Percentiles rank a stretch among this genome's conserved stretches.
These are phyloP conservation scores for Nothomitra cinnamomea DNA, from an alignment of 2,329 filamentous ascomycete species.

Conservation along the genomic window DNA sequence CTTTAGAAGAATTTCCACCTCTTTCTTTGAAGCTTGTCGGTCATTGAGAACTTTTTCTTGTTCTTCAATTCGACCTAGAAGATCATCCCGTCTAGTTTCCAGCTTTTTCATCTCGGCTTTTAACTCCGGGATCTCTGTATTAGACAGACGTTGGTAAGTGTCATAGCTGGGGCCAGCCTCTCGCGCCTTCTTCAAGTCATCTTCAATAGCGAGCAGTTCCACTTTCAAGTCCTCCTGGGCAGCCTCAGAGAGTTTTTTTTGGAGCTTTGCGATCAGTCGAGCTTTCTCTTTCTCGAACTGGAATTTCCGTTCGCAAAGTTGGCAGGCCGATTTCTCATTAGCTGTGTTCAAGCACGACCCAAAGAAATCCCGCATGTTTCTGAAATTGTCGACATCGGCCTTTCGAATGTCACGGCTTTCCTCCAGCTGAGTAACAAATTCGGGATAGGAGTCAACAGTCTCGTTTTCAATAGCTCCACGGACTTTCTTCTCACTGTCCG, in stretches of 20 bases:
- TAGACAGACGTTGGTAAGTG: conserved; percentile 49
- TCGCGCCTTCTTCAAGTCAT: conserved; percentile 41
- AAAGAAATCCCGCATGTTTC: conserved; percentile 56
- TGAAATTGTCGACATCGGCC: conserved; percentile 51
- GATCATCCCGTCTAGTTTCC: conserved; percentile 19
- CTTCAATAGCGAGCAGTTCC: conserved; percentile 43
- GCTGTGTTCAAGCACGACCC: conserved; percentile 47
- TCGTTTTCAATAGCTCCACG: conserved; percentile 38
- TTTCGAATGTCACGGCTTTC: conserved; percentile 32
- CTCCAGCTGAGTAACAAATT: conserved; percentile 34
- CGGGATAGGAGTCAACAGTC: conserved; percentile 29
- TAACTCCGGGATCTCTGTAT: conserved; percentile 51
- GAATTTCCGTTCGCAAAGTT: conserved; percentile 59
- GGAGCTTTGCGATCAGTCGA: conserved; percentile 49
- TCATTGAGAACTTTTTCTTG: conserved; percentile 52
- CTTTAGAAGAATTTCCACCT: conserved; percentile 59
- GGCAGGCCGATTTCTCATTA: conserved; percentile 53
- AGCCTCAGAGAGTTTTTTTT: conserved; percentile 33
- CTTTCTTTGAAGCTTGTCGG: conserved; percentile 47
- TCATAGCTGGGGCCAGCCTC: conserved; percentile 54
- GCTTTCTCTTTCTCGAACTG: conserved; percentile 39
- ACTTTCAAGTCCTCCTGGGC: conserved; percentile 41
- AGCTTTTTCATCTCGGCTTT: conserved; percentile 44
- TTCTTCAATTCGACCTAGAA: conserved; percentile 31
- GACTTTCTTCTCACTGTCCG: conserved; percentile 44